phyloP scores from a whole-genome alignment of 495 filamentous ascomycete species.

The Amphirosellinia nigrospora region DNA sequence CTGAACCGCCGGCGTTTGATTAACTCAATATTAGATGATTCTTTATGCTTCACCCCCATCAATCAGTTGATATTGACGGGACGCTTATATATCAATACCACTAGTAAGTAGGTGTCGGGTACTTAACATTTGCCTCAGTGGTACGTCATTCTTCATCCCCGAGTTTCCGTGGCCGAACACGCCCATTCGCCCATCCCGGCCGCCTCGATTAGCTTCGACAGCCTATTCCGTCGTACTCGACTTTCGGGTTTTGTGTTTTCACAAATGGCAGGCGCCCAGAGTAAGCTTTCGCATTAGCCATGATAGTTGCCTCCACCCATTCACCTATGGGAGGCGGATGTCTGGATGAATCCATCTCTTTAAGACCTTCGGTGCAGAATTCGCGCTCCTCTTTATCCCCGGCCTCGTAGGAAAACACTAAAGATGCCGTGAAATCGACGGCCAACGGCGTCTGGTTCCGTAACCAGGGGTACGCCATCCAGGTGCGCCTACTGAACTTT shows the following conservation, averaged over 20 bases:
- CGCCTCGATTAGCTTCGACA: slow-evolving; percentile 33
- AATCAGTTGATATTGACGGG: no score
- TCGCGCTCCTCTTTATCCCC: slow-evolving; percentile 36
- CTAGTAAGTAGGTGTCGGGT: no score
- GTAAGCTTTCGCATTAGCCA: slow-evolving; percentile 41
- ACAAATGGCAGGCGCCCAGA: slow-evolving; percentile 38
- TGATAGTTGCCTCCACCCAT: slow-evolving; percentile 38
- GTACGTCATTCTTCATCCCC: no score
- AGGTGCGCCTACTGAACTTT: slow-evolving; percentile 34
- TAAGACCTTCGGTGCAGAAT: slow-evolving; percentile 33
- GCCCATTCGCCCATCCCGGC: neutral
- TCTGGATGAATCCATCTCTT: slow-evolving; percentile 39
- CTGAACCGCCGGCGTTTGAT: neutral
- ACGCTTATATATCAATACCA: no score
- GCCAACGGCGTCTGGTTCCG: slow-evolving; percentile 33
- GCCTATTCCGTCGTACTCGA: slow-evolving; percentile 37
- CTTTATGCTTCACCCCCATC: neutral
- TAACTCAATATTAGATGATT: slow-evolving; percentile 4
- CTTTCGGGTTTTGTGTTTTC: slow-evolving; percentile 33
- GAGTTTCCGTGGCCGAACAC: neutral
- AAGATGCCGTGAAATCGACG: slow-evolving; percentile 36
- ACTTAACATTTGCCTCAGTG: no score
- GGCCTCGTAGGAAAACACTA: slow-evolving; percentile 40
- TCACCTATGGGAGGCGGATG: slow-evolving; percentile 36
- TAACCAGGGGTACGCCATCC: slow-evolving; percentile 37